Evolutionary conservation across 2,329 filamentous ascomycete species (phyloP), one percentile per base, ranked within the genome.

Genomic region (Alternaria sp.): DNA sequence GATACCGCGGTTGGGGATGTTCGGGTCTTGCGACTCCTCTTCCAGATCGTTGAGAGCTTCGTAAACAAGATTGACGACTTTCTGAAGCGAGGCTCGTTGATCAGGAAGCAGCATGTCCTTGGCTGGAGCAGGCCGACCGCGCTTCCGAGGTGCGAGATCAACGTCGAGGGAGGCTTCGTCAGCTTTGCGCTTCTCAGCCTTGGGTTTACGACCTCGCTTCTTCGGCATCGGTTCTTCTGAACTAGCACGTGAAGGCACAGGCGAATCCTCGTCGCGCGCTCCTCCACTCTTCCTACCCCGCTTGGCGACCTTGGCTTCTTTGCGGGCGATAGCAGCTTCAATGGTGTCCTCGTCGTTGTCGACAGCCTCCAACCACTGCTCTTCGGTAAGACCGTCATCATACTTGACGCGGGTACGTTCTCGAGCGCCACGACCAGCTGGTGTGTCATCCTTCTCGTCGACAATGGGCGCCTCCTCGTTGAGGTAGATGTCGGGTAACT

Each of bases 311-410:
- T 92, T 89, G 5, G 93, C 93, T 77, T 93, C 90, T 75, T 97
- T 98, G 44, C 96, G 90, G 36, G 92, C 92, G 40, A 96, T 94
- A 3, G 96, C 96, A 57, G 93, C 94, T 77, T 98, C 96, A 28
- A 97, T 93, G 0, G 89, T 90, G 77, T 99, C 96, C 2, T 99
- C 96, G 54, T 97, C 94, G 64, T 97, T 95, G 77, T 99, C 96
- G 30, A 99, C 95, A 57, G 96, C 96, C 85, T 97, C 95, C 55
- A 98, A 87, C 96, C 96, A 99, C 81, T 99, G 96, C 83, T 99
- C 96, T 82, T 99, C 96, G 0, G 96, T 98, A 28, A 99, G 88
- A 56, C 96, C 96, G 75, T 99, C 96, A 74, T 99, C 96, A 73
- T 99, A 99, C 80, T 91, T 92, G 74, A 97, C 94, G 75, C 93